phyloP scores from a whole-genome alignment of 1,284 basidiomycete genomes.

The Ceratobasidium sp. region DNA sequence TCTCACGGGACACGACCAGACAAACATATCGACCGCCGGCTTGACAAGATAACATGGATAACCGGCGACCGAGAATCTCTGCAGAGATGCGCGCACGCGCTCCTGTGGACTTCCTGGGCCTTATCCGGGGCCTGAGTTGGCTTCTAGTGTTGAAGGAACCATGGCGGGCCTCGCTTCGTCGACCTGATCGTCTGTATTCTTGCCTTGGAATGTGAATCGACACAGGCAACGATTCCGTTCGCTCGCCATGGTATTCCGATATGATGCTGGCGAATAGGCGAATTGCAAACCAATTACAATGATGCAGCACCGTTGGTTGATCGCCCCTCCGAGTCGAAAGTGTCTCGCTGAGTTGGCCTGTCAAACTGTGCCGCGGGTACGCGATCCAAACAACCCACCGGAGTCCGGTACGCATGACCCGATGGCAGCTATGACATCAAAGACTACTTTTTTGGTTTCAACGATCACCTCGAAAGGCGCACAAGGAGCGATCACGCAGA shows the following conservation, averaged over 20 bases:
- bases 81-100: neutral
- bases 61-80: neutral
- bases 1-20: neutral
- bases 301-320: neutral
- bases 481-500: too few relatives aligned
- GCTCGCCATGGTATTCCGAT: neutral
- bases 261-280: neutral
- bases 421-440: too few relatives aligned
- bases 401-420: too few relatives aligned
- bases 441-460: too few relatives aligned
- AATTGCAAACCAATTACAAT: neutral
- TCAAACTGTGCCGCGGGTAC: neutral
- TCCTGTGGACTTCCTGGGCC: neutral
- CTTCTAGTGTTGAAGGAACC: neutral
- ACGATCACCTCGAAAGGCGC: too few relatives aligned
- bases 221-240: neutral
- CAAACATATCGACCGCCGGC: too few relatives aligned
- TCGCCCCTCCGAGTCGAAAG: neutral
- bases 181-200: neutral
- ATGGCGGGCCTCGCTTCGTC: too few relatives aligned
- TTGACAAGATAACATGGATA: too few relatives aligned
- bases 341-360: neutral
- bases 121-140: neutral
- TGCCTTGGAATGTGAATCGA: neutral
- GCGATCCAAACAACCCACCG: too few relatives aligned